phyloP scores from a whole-genome alignment of 2,329 filamentous ascomycete species.

The Stromatinia cepivora region DNA sequence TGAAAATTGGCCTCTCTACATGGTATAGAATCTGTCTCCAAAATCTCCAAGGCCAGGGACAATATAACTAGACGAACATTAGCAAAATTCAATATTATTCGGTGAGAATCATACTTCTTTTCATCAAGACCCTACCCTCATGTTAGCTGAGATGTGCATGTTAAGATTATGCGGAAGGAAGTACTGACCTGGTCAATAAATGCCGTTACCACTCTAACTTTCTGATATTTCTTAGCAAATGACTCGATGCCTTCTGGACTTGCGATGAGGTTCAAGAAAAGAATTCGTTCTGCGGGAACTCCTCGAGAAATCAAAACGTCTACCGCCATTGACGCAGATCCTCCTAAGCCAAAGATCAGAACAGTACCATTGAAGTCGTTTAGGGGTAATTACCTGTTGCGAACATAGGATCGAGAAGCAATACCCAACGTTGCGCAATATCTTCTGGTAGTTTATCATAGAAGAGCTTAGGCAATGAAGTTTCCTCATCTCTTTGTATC shows the following conservation, averaged over 20 bases:
- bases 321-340: constrained; percentile 95
- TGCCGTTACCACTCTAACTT: constrained; percentile 86
- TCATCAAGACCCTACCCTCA: constrained; percentile 76
- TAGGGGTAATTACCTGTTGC: constrained; percentile 69
- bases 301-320: constrained; percentile 87
- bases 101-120: constrained; percentile 72
- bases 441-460: constrained; percentile 97
- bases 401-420: constrained; percentile 98
- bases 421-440: constrained; percentile 88
- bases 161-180: constrained; percentile 1
- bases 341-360: constrained; percentile 56
- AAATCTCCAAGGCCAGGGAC: constrained; percentile 93
- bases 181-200: constrained; percentile 77
- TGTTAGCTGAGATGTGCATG: constrained; percentile 25
- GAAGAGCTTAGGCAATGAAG: constrained; percentile 85
- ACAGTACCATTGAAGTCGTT: constrained; percentile 3
- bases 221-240: constrained; percentile 87
- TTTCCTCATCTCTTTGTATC: constrained; percentile 97
- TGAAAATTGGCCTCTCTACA: constrained; percentile 50
- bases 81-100: constrained; percentile 21
- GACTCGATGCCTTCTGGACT: constrained; percentile 88
- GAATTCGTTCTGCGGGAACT: constrained; percentile 90
- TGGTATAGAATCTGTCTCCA: constrained; percentile 92
- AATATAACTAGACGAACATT: constrained; percentile 69
- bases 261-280: constrained; percentile 97